Base-by-base conservation (phyloP, 1,284 basidiomycete species). In the Leucoagaricus sp. region DNA sequence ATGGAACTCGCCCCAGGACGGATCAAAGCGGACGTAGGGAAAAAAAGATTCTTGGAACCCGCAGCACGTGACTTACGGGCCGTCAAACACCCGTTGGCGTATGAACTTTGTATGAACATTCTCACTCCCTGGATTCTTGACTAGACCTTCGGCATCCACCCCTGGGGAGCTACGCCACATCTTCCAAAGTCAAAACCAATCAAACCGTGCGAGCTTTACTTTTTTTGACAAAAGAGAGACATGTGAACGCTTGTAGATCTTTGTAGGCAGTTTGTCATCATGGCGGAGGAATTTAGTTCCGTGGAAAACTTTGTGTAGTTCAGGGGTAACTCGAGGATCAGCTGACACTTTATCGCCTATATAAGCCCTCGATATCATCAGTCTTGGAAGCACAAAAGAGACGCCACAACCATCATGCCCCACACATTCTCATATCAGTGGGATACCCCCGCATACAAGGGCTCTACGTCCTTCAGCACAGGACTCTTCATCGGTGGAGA, bases 401-500 rank as follows among this genome's bases (percentile, higher is more conserved):
- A 48, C 41, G 34, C 25, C 36, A 21, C 15, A 19, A 7, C 23
- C 36, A 66, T 51, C 31, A 83, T 83, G 81, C 73, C 79, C 25
- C 56, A 66, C 12, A 68, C 69, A 15, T 84, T 84, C 71, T 72
- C 72, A 25, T 72, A 91, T 79, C 72, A 85, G 48, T 91, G 91
- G 72, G 71, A 89, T 64, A 84, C 79, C 21, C 77, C 81, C 62
- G 66, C 75, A 62, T 92, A 76, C 85, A 89, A 89, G 75, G 91
- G 89, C 57, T 82, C 83, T 61, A 80, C 85, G 46, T 78, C 80
- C 53, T 82, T 93, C 73, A 78, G 73, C 60, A 87, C 88, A 26
- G 92, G 93, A 47, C 73, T 96, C 61, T 95, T 85, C 80, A 93
- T 96, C 75, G 79, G 86, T 73, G 89, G 89, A 71, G 73, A 96